phyloP scores from a whole-genome alignment of 495 filamentous ascomycete genomes.

The Penicillium psychrofluorescens region DNA sequence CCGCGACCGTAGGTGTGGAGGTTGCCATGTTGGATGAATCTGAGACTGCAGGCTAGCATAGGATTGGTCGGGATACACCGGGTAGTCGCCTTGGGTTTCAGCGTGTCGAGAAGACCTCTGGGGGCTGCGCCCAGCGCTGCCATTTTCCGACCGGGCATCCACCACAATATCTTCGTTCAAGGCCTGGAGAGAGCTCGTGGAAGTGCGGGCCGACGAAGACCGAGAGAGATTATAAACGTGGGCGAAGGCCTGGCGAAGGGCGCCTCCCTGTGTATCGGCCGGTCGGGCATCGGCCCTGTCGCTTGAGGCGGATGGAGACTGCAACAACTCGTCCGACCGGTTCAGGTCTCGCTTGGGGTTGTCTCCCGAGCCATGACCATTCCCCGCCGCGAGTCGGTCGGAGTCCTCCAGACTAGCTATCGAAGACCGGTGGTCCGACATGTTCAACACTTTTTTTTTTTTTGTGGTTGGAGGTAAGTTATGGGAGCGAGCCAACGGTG shows the following conservation, averaged over 20 bases:
- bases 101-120: slow-evolving; percentile 25
- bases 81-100: slow-evolving; percentile 30
- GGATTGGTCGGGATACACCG: slow-evolving; percentile 48
- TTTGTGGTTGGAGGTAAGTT: slow-evolving; percentile 1
- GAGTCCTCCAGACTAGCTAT: slow-evolving; percentile 25
- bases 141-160: slow-evolving; percentile 32
- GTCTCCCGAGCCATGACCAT: slow-evolving; percentile 19
- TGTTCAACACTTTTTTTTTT: slow-evolving; percentile 18
- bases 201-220: slow-evolving; percentile 36
- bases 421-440: slow-evolving; percentile 28
- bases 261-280: slow-evolving; percentile 21
- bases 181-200: slow-evolving; percentile 39
- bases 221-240: slow-evolving; percentile 32
- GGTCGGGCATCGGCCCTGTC: slow-evolving; percentile 19
- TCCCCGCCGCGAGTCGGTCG: slow-evolving; percentile 16
- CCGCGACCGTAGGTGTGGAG: slow-evolving; percentile 29
- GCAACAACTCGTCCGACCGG: slow-evolving; percentile 18
- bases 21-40: slow-evolving; percentile 37
- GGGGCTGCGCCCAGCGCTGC: slow-evolving; percentile 16
- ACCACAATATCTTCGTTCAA: slow-evolving; percentile 39
- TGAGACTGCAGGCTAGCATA: slow-evolving; percentile 45
- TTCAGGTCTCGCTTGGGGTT: slow-evolving; percentile 10
- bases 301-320: slow-evolving; percentile 11
- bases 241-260: slow-evolving; percentile 32
- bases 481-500: slow-evolving; percentile 12